Percentiles rank a stretch among this genome's conserved stretches.
Evolutionary conservation across 768 basidiomycete species (phyloP).

Genomic region (Panaeolus papilionaceus): DNA sequence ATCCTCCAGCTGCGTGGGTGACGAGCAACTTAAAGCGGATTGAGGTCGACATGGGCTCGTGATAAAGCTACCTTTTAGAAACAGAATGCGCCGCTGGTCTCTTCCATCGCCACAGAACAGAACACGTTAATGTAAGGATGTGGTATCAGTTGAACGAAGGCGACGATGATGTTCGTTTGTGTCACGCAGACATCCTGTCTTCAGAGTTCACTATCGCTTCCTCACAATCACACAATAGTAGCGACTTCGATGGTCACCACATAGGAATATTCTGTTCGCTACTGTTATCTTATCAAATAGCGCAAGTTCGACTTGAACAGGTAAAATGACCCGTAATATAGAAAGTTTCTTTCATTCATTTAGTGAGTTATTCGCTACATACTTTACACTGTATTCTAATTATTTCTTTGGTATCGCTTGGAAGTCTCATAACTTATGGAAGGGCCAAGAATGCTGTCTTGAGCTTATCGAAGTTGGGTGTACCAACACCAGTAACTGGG

Average conservation of each 20-base stretch:
- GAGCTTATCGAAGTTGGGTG: slow-evolving; percentile 46
- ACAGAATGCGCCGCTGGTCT: neutral
- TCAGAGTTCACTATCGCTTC: neutral
- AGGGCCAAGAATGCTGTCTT: slow-evolving; percentile 1
- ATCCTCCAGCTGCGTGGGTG: neutral
- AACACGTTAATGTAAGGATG: neutral
- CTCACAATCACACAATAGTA: neutral
- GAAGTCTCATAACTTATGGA: neutral
- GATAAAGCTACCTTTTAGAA: neutral
- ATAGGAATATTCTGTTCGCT: too few species aligned
- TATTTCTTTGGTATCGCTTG: neutral
- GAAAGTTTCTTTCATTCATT: neutral
- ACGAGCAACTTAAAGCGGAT: neutral
- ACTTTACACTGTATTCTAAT: neutral
- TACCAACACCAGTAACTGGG: slow-evolving; percentile 59
- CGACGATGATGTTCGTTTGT: too few species aligned
- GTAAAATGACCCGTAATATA: neutral
- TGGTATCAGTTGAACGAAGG: neutral
- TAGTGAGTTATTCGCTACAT: slow-evolving; percentile 4
- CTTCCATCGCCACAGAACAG: neutral
- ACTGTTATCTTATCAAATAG: too few species aligned
- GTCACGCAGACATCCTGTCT: too few species aligned
- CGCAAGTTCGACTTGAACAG: neutral
- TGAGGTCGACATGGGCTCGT: neutral
- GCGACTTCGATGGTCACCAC: neutral